phyloP scores from a whole-genome alignment of 1,284 basidiomycete genomes.

The Moesziomyces parantarcticus region DNA sequence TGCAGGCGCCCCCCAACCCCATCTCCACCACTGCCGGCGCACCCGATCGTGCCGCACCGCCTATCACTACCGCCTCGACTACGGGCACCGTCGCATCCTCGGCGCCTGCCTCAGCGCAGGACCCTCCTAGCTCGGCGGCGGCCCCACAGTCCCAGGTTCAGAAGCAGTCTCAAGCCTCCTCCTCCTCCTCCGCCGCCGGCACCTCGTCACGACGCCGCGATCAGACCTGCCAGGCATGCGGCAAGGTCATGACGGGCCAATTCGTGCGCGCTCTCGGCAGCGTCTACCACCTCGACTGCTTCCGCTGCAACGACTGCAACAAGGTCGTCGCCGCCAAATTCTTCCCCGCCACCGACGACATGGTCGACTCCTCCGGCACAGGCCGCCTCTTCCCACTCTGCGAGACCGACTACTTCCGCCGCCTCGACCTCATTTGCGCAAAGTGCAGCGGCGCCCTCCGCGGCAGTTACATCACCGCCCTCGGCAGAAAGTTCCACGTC shows the following conservation, averaged over 20 bases:
- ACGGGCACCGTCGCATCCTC: constrained; percentile 1
- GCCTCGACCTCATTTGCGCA: constrained; percentile 94
- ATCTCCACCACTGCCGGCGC: constrained; percentile 2
- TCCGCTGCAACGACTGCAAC: constrained; percentile 91
- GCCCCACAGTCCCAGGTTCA: constrained; percentile 5
- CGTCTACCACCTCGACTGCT: constrained; percentile 95
- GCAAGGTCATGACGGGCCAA: constrained; percentile 79
- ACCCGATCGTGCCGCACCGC: constrained; percentile 8
- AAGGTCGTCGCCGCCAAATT: constrained; percentile 97
- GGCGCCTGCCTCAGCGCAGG: background rate
- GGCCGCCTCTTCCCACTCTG: constrained; percentile 71
- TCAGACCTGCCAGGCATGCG: constrained; percentile 61
- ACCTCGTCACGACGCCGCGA: constrained; percentile 36
- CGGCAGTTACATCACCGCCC: constrained; percentile 98
- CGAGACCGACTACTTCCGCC: constrained; percentile 96
- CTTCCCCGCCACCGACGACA: constrained; percentile 76
- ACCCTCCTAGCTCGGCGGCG: background rate
- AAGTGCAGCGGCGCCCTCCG: constrained; percentile 93
- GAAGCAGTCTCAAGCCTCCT: constrained; percentile 9
- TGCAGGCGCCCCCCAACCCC: constrained; percentile 24
- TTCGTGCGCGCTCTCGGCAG: constrained; percentile 95
- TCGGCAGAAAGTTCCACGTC: constrained; percentile 99
- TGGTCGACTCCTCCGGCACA: constrained; percentile 76
- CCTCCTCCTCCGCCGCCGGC: constrained; percentile 6
- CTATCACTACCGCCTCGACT: background rate